Percentiles rank a stretch among this genome's conserved stretches.
Evolutionary conservation across 2,329 filamentous ascomycete species (phyloP).

Genomic region (Tolypocladium pustulatum): DNA sequence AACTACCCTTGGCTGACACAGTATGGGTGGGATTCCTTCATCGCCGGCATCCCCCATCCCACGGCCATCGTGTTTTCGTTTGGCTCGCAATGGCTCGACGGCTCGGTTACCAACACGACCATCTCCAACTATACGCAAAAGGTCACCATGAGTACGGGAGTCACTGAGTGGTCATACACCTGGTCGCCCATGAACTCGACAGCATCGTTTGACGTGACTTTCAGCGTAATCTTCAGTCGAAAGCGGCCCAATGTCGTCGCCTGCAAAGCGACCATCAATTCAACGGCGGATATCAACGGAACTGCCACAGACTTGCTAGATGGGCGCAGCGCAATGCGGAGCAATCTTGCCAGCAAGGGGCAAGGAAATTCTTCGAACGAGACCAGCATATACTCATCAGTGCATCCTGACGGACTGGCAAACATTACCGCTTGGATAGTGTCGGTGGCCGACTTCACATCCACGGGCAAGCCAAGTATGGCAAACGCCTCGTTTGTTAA

Average conservation of each 20-base stretch:
- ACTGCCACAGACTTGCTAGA: constrained; percentile 58
- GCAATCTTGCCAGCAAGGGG: constrained; percentile 31
- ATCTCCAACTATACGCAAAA: constrained; percentile 51
- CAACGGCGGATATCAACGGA: constrained; percentile 40
- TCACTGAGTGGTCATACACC: constrained; percentile 53
- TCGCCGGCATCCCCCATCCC: constrained; percentile 59
- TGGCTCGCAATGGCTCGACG: constrained; percentile 46
- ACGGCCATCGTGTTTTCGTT: constrained; percentile 35
- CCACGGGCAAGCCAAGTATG: constrained; percentile 22
- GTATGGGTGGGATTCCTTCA: constrained; percentile 51
- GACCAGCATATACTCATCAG: constrained; percentile 50
- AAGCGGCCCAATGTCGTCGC: constrained; percentile 53
- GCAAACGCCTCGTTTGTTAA: constrained; percentile 28
- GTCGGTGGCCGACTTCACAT: constrained; percentile 34
- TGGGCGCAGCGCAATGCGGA: constrained; percentile 56
- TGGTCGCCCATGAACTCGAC: constrained; percentile 43
- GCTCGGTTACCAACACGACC: constrained; percentile 45
- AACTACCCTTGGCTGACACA: constrained; percentile 61
- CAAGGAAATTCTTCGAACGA: constrained; percentile 42
- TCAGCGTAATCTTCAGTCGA: constrained; percentile 34
- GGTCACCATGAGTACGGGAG: constrained; percentile 51
- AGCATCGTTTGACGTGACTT: constrained; percentile 25
- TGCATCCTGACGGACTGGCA: constrained; percentile 49
- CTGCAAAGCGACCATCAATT: constrained; percentile 52
- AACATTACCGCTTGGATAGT: constrained; percentile 49